Conservation (phyloP, 2,329 filamentous ascomycete species). For the Aspergillus fischeri region DNA sequence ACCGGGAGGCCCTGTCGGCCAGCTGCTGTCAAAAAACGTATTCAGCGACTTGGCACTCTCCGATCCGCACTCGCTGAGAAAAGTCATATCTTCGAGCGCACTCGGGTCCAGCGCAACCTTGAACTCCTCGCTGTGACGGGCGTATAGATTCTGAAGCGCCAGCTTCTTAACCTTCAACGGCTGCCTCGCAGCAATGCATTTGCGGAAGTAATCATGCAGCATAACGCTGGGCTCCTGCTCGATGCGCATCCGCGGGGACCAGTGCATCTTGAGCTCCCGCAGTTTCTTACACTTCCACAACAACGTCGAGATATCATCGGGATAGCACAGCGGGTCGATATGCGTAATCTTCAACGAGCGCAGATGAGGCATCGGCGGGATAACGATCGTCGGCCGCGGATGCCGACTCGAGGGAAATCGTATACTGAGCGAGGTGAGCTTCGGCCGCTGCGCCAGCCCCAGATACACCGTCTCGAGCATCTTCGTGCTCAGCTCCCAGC, state of each 20-base stretch:
- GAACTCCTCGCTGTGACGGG: slow-evolving; percentile 48
- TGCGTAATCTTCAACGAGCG: slow-evolving; percentile 52
- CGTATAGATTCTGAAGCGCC: slow-evolving; percentile 56
- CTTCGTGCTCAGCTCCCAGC: slow-evolving; percentile 60
- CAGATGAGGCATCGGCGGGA: slow-evolving; percentile 56
- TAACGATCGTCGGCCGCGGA: slow-evolving; percentile 53
- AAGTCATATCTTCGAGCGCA: slow-evolving; percentile 46
- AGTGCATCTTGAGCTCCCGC: slow-evolving; percentile 54
- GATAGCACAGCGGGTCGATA: slow-evolving; percentile 62
- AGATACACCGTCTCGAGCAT: slow-evolving; percentile 56
- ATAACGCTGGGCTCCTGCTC: slow-evolving; percentile 55
- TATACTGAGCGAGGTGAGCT: slow-evolving; percentile 52
- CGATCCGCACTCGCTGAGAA: slow-evolving; percentile 51
- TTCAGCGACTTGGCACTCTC: slow-evolving; percentile 36
- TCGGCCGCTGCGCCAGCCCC: slow-evolving; percentile 48
- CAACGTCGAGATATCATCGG: slow-evolving; percentile 58
- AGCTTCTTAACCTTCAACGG: slow-evolving; percentile 48
- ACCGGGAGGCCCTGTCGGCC: slow-evolving; percentile 38
- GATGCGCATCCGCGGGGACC: slow-evolving; percentile 59
- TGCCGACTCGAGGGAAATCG: slow-evolving; percentile 54
- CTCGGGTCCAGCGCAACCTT: slow-evolving; percentile 41
- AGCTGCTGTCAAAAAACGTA: slow-evolving; percentile 55
- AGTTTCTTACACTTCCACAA: slow-evolving; percentile 52
- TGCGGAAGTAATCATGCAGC: slow-evolving; percentile 54
- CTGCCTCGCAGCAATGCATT: slow-evolving; percentile 46